phyloP scores from a whole-genome alignment of 208 protist species.

The Blastocrithidia nonstop region DNA sequence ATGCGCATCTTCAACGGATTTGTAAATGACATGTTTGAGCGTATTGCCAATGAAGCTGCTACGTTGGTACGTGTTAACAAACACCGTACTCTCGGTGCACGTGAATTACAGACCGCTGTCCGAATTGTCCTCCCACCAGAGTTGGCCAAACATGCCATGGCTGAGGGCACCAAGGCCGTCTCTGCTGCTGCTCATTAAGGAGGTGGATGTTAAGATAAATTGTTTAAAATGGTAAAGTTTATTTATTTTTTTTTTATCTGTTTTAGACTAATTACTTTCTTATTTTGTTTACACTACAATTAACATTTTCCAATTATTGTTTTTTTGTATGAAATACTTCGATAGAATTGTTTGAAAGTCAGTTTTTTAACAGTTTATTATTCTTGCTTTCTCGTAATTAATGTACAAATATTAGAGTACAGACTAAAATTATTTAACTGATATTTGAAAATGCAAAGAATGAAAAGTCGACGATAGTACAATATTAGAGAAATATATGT shows the following conservation, averaged over 20 bases:
- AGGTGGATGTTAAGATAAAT: too few relatives aligned
- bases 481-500: not conserved
- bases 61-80: conserved; percentile 90
- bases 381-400: not conserved
- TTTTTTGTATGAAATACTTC: not conserved
- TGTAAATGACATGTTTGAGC: conserved; percentile 96
- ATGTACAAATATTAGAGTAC: not conserved
- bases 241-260: conserved; percentile 1
- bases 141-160: conserved; percentile 97
- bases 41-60: conserved; percentile 89
- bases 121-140: conserved; percentile 94
- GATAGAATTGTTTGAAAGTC: not conserved
- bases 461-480: not conserved
- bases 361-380: not conserved
- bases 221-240: too few relatives aligned
- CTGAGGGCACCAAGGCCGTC: conserved; percentile 96
- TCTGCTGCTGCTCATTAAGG: conserved; percentile 58
- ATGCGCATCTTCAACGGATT: conserved; percentile 98
- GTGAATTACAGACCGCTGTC: conserved; percentile 94
- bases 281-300: not conserved
- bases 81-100: conserved; percentile 87
- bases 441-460: conserved; percentile 1
- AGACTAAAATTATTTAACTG: not conserved
- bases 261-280: not conserved
- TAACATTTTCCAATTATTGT: not conserved